Evolutionary conservation across 768 basidiomycete species (phyloP), one percentile per base, ranked within the genome.

Genomic region (Agaricus subrufescens): DNA sequence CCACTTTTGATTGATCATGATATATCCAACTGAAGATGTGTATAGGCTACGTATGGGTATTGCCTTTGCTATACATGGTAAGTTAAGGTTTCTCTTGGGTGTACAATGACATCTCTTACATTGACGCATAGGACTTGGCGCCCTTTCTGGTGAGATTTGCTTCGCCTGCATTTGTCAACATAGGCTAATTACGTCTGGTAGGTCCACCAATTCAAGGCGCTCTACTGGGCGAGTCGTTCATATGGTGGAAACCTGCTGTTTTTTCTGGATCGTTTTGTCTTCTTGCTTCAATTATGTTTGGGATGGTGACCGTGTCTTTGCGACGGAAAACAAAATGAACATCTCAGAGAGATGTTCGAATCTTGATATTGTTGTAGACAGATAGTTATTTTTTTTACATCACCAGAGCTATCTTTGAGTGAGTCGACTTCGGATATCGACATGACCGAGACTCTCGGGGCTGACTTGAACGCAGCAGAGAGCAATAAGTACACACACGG

Each of bases 341-440:
- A 19, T 19, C 19, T 19, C 19, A 19, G 19, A 19, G 19, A 19
- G 19, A 19, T 19, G 19, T 19, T 19, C 19, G 19, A 19, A 19
- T 19, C 19, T 19, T 19, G 19, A 19, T 19, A 19, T 19, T 19
- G 19, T 19, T 19, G 19, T 19, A 19, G 19, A 19, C 19, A 19
- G 19, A 19, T 19, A 19, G 1, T 19, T 19, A 19, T 19, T 19
- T 19, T 19, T 19, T 71, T 90, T 6, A 76, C 67, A 19, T 19
- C 19, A 19, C 19, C 19, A 19, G 19, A 19, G 19, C 19, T 19
- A 19, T 19, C 19, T 19, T 19, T 19, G 1, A 19, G 19, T 19
- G 19, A 19, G 19, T 19, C 19, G 19, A 19, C 19, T 19, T 19
- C 19, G 19, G 19, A 19, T 19, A 19, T 19, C 19, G 19, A 19